Evolutionary conservation across 2,329 filamentous ascomycete genomes (phyloP).

Genomic region (Ceratocystis papillata): DNA sequence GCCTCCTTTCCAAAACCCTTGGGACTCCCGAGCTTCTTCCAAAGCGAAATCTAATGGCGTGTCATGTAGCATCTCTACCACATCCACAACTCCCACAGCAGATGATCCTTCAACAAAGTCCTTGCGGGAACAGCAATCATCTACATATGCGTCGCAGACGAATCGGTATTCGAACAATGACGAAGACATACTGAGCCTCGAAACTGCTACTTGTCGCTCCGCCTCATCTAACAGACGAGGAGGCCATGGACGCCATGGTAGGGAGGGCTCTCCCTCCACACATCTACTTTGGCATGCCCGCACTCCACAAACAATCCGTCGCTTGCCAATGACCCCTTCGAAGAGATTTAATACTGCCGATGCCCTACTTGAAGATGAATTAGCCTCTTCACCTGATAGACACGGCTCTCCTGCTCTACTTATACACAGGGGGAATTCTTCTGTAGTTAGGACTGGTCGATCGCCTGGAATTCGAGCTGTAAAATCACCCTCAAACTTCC

Average conservation of each 20-base stretch:
- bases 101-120: not conserved
- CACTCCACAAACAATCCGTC: constrained; percentile 14
- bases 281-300: not conserved
- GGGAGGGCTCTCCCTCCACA: constrained; percentile 3
- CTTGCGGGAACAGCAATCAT: not conserved
- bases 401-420: constrained; percentile 1
- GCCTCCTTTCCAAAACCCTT: constrained; percentile 17
- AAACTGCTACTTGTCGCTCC: not conserved
- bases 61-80: not conserved
- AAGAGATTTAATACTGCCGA: constrained; percentile 14
- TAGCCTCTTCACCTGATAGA: constrained; percentile 20
- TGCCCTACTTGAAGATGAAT: constrained; percentile 20
- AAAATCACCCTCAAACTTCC: not conserved
- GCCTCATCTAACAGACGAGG: not conserved
- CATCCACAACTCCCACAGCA: not conserved
- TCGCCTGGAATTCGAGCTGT: not conserved
- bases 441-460: not conserved
- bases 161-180: not conserved
- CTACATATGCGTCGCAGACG: not conserved
- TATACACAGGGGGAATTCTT: not conserved
- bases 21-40: not conserved
- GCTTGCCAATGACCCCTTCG: constrained; percentile 17
- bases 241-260: not conserved
- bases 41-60: not conserved
- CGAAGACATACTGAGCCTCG: not conserved